phyloP scores from a whole-genome alignment of 2,329 filamentous ascomycete species.

The Pseudocercospora crystallina region DNA sequence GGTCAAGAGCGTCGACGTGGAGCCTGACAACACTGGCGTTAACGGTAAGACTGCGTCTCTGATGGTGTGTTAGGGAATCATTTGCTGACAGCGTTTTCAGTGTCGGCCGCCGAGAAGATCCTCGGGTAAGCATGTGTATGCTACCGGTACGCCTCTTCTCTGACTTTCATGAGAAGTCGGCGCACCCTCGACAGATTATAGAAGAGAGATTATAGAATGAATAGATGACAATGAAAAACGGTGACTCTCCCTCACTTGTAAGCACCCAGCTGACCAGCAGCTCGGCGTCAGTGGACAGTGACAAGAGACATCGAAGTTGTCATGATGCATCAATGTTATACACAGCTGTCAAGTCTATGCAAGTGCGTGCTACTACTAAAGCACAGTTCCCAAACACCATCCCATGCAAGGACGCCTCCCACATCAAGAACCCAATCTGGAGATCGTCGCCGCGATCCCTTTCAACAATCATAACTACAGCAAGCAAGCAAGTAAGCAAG shows the following conservation, averaged over 20 bases:
- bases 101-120: constrained; percentile 13
- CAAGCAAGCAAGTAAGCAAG: no score
- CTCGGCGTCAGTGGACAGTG: no score
- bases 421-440: constrained; percentile 12
- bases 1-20: constrained; percentile 76
- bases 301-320: no score
- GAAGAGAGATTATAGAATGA: no score
- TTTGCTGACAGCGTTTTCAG: neutral
- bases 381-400: no score
- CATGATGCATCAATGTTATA: neutral
- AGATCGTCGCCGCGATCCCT: constrained; percentile 15
- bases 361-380: neutral
- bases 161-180: no score
- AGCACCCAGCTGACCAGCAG: no score
- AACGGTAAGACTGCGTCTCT: constrained; percentile 17
- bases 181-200: no score
- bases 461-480: no score
- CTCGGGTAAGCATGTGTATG: neutral
- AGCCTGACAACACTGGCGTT: constrained; percentile 61
- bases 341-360: constrained; percentile 8
- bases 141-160: no score
- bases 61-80: constrained; percentile 15
- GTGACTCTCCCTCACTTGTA: no score
- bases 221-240: no score
- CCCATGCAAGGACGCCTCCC: constrained; percentile 1